phyloP scores from a whole-genome alignment of 164 flowering plant species.

The Nymphaea colorata region DNA sequence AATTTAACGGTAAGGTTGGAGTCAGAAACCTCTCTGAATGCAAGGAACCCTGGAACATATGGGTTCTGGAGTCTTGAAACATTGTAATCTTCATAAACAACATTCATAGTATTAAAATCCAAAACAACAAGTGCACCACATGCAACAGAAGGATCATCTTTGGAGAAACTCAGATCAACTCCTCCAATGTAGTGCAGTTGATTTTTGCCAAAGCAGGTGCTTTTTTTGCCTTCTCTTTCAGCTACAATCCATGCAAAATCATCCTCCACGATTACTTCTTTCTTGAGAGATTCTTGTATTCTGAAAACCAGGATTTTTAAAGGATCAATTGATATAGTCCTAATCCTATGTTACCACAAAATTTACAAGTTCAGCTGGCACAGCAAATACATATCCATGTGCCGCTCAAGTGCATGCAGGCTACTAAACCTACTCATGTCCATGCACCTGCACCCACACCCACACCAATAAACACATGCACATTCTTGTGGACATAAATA shows the following conservation, averaged over 20 bases:
- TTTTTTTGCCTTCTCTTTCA: constrained; percentile 4
- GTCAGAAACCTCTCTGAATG: constrained; percentile 69
- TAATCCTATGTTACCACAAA: no score
- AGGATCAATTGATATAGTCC: no score
- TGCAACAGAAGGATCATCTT: constrained; percentile 50
- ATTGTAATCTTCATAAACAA: constrained; percentile 56
- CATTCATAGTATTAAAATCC: constrained; percentile 32
- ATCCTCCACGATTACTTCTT: constrained; percentile 36
- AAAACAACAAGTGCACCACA: constrained; percentile 72
- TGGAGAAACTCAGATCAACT: constrained; percentile 80
- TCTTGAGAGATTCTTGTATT: constrained; percentile 44
- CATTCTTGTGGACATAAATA: no score
- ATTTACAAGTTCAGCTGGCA: no score
- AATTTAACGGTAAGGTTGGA: no score
- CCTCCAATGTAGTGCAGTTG: constrained; percentile 66
- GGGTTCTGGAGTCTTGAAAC: constrained; percentile 43
- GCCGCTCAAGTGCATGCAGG: no score
- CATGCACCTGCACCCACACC: no score
- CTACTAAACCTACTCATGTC: no score
- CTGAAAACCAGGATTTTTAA: constrained; percentile 13
- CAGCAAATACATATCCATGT: no score
- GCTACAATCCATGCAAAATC: constrained; percentile 47
- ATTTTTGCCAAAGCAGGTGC: constrained; percentile 2
- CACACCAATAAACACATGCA: no score
- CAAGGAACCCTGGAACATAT: constrained; percentile 84